Conservation (phyloP, 345 rosid species). For the Ceriops zippeliana region DNA sequence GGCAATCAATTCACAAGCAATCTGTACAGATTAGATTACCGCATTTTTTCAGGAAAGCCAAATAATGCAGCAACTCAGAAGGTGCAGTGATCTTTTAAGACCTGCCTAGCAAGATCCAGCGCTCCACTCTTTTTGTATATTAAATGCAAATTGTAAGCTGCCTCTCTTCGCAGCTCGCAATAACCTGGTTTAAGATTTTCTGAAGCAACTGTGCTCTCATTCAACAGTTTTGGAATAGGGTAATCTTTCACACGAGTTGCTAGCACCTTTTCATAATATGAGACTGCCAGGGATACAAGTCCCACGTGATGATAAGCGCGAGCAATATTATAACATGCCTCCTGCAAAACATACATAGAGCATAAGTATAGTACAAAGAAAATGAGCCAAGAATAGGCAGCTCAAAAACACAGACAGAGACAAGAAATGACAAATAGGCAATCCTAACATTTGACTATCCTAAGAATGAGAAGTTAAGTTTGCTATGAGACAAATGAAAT, state of each 20-base stretch:
- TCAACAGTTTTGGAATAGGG: slow-evolving; percentile 60
- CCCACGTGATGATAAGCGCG: slow-evolving; percentile 85
- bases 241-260: slow-evolving; percentile 49
- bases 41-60: no score
- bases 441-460: no score
- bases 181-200: slow-evolving; percentile 42
- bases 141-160: slow-evolving; percentile 66
- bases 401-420: no score
- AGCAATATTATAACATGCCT: slow-evolving; percentile 61
- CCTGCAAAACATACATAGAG: slow-evolving; percentile 32
- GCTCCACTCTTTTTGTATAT: slow-evolving; percentile 67
- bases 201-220: slow-evolving; percentile 29
- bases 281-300: slow-evolving; percentile 57
- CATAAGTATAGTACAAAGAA: no score
- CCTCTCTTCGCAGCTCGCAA: slow-evolving; percentile 64
- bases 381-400: no score
- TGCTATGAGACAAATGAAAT: no score
- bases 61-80: slow-evolving; percentile 20
- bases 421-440: no score
- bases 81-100: slow-evolving; percentile 59
- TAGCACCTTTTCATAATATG: slow-evolving; percentile 72
- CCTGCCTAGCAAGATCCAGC: slow-evolving; percentile 66
- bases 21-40: no score
- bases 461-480: no score
- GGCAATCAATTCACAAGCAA: no score